These are phyloP conservation scores for Skeletonema menzelii DNA, from an alignment of 108 stramenopile species.

Conservation along the genomic window DNA sequence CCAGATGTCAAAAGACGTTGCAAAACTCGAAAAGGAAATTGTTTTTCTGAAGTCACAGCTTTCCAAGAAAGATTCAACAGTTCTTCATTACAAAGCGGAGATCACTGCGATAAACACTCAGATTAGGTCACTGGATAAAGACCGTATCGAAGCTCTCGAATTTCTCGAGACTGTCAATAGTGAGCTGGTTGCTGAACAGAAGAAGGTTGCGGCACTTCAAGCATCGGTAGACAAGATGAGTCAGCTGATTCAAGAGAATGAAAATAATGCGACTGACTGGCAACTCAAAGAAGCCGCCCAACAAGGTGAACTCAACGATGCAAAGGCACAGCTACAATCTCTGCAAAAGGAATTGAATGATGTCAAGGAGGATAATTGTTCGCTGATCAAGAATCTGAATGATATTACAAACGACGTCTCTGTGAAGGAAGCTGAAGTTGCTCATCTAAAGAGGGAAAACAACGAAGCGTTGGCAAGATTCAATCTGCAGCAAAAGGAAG, in stretches of 20 bases:
- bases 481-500: constrained; percentile 26
- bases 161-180: constrained; percentile 35
- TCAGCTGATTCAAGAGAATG: constrained; percentile 21
- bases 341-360: constrained; percentile 11
- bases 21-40: constrained; percentile 42
- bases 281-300: constrained; percentile 15
- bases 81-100: constrained; percentile 34
- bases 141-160: constrained; percentile 41
- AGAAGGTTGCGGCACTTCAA: constrained; percentile 22
- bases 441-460: constrained; percentile 20
- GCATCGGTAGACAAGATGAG: constrained; percentile 26
- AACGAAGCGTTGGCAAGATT: constrained; percentile 17
- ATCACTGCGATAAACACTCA: constrained; percentile 44
- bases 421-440: constrained; percentile 19
- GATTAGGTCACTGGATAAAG: constrained; percentile 50
- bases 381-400: constrained; percentile 24
- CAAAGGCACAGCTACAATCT: constrained; percentile 11
- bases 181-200: constrained; percentile 40
- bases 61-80: constrained; percentile 42
- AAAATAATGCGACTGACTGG: constrained; percentile 20
- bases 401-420: not conserved
- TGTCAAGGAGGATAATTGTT: constrained; percentile 12
- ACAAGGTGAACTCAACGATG: constrained; percentile 15
- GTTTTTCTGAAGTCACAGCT: constrained; percentile 44
- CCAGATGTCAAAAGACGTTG: constrained; percentile 25